Base-by-base conservation (phyloP, 805 yeast species). In the Ogataea populi-albae region DNA sequence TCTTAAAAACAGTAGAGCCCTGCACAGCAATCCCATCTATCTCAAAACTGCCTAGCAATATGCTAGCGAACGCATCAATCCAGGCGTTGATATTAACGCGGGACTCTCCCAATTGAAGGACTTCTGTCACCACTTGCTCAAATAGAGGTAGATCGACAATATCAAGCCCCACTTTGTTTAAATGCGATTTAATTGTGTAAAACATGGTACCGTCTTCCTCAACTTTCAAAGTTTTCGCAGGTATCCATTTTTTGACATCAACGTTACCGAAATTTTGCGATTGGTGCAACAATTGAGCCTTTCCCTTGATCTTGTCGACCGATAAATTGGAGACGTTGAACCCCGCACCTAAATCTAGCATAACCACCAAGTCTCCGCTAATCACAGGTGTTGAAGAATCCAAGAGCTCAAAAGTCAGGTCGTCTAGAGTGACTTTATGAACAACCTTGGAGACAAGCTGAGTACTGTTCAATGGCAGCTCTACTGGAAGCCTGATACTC, bases 161-260 rank as follows among this genome's bases (percentile, higher is more conserved):
- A 11, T 59, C 51, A 32, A 75, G 52, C 5, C 69, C 65, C 26
- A 71, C 63, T 26, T 66, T 59, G n/a, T 63, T 61, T 19, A 76
- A 53, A 26, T 51, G 58, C 30, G 75, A 59, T 23, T 52, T 53
- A 1, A 76, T 54, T 12, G 55, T 53, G 41, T 69, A 57, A 17
- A 55, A 51, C 1, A 52, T 52, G 14, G 30, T 43, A 5, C 38
- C 46, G 3, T 34, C 40, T 39, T 18, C 49, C 36, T 15, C 41
- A 38, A 27, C 44, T 41, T 32, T 49, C 24, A 49, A 54, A 4
- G 77, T 71, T 1, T 56, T 54, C 4, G 74, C 63, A n/a, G 47
- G 43, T 17, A 61, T 61, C 81, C 81, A 77, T 5, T 64, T 65
- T 7, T 51, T 50, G 46, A 72, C 48, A 4, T 64, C 61, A 10